Conservation (phyloP, 176 grass and related monocot genomes). For the Carex cristatella region DNA sequence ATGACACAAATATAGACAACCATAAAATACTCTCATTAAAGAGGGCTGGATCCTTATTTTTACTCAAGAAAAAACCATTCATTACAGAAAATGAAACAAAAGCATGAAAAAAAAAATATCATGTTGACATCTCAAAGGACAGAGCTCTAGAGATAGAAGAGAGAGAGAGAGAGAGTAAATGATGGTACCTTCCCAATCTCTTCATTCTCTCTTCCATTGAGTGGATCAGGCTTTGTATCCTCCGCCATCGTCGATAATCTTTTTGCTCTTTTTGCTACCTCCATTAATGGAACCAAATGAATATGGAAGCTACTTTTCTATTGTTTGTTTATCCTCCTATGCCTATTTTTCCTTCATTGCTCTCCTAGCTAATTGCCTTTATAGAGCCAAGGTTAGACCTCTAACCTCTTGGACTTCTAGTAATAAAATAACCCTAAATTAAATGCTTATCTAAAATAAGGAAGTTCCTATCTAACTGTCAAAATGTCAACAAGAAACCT, state of each 20-base stretch:
- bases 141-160: not conserved
- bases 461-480: conserved; percentile 36
- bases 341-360: conserved; percentile 4
- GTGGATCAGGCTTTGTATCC: conserved; percentile 31
- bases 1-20: not conserved
- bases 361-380: not conserved
- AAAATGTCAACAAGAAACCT: conserved; percentile 53
- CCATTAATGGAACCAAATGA: conserved; percentile 13
- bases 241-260: conserved; percentile 15
- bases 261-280: conserved; percentile 14
- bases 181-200: conserved; percentile 32
- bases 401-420: conserved; percentile 38
- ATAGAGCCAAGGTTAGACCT: conserved; percentile 38
- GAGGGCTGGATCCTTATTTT: not conserved
- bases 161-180: not conserved
- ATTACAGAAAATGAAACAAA: not conserved
- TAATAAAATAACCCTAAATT: conserved; percentile 41
- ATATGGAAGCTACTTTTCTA: conserved; percentile 11
- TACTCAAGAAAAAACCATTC: not conserved
- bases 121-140: not conserved
- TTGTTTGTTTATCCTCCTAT: not conserved
- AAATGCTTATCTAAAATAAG: conserved; percentile 49
- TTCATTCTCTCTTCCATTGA: conserved; percentile 17
- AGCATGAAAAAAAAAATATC: not conserved
- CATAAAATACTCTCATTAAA: not conserved